These are phyloP conservation scores for Keithomyces neogunnii DNA, from an alignment of 2,329 filamentous ascomycete genomes.

Conservation along the genomic window DNA sequence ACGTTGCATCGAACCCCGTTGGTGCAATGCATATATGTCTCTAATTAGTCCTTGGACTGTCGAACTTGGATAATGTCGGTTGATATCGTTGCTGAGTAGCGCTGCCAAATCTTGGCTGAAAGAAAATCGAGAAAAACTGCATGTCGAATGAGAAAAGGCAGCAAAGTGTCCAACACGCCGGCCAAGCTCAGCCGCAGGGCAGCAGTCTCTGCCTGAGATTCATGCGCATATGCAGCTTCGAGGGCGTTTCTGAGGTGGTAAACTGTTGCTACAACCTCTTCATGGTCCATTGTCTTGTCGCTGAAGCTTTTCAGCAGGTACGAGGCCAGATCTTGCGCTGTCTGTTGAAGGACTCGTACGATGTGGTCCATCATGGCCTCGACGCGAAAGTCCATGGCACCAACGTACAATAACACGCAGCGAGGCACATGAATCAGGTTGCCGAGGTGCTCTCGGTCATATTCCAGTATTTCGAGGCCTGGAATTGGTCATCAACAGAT, in stretches of 20 bases:
- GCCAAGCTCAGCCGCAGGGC: constrained; percentile 24
- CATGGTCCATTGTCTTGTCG: constrained; percentile 10
- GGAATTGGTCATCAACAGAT: neutral
- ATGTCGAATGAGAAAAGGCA: constrained; percentile 17
- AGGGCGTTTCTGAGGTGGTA: constrained; percentile 20
- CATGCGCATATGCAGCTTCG: constrained; percentile 18
- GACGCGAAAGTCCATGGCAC: constrained; percentile 21
- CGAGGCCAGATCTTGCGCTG: constrained; percentile 14
- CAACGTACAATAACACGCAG: constrained; percentile 23
- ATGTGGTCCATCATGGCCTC: constrained; percentile 18
- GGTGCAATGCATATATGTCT: no score
- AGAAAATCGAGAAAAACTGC: constrained; percentile 15
- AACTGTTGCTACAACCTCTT: constrained; percentile 14
- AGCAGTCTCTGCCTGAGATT: constrained; percentile 16
- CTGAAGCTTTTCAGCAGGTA: constrained; percentile 12
- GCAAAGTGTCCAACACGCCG: constrained; percentile 18
- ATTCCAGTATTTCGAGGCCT: constrained; percentile 14
- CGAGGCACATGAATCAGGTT: constrained; percentile 21
- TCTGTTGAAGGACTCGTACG: constrained; percentile 18
- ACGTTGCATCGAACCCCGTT: neutral
- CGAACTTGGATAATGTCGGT: constrained; percentile 15
- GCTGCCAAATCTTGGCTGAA: constrained; percentile 15
- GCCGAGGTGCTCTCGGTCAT: constrained; percentile 14
- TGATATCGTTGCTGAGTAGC: constrained; percentile 15
- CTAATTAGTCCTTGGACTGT: neutral